A percentile compares a stretch with the other conserved stretches of the same genome.
These are phyloP conservation scores for Eutypella sp. DNA, from an alignment of 2,329 filamentous ascomycete genomes.

Conservation along the genomic window DNA sequence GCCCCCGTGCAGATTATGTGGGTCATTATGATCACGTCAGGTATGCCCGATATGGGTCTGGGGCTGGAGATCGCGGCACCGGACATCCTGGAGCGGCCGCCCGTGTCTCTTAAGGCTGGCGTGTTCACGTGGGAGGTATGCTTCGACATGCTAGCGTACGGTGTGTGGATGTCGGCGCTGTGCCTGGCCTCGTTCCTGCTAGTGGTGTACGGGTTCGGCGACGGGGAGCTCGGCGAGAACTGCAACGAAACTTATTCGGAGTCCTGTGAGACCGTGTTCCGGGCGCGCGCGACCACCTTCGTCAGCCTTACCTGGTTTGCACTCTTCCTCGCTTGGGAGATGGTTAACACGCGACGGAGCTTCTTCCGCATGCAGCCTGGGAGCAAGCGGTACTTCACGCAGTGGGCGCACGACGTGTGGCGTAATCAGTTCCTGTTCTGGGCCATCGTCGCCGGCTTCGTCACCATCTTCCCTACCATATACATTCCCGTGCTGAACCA, in stretches of 20 bases:
- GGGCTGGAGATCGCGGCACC: conserved; percentile 67
- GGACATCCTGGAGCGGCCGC: conserved; percentile 64
- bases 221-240: conserved; percentile 46
- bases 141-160: conserved; percentile 63
- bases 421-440: conserved; percentile 69
- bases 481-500: conserved; percentile 59
- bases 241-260: conserved; percentile 57
- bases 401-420: conserved; percentile 66
- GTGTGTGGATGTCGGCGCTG: conserved; percentile 62
- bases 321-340: conserved; percentile 74
- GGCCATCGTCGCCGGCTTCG: conserved; percentile 47
- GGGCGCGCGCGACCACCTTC: conserved; percentile 68
- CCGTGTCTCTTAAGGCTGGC: conserved; percentile 55
- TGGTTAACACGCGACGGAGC: conserved; percentile 65
- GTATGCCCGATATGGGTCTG: conserved; percentile 71
- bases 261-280: conserved; percentile 60
- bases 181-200: conserved; percentile 59
- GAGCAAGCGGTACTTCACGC: conserved; percentile 54
- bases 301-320: conserved; percentile 72
- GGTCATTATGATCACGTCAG: conserved; percentile 77
- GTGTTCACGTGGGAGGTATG: conserved; percentile 64
- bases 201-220: conserved; percentile 58
- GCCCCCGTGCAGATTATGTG: conserved; percentile 73
- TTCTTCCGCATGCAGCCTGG: conserved; percentile 71
- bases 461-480: conserved; percentile 45